These are phyloP conservation scores for Trypanosoma platydactyli DNA, from an alignment of 208 protist genomes.

Conservation along the genomic window DNA sequence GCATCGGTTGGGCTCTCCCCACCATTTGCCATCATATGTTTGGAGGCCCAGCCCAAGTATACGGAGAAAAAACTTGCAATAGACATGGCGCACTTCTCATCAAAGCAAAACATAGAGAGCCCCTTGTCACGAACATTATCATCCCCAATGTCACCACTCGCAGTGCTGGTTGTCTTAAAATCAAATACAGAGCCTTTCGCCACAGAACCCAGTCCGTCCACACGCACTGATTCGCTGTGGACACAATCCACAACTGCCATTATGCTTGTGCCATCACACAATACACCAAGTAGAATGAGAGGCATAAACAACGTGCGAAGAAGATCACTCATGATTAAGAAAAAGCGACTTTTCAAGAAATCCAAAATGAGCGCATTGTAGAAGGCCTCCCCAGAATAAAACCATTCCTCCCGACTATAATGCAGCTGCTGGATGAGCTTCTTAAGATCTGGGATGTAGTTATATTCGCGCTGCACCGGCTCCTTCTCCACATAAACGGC, in stretches of 20 bases:
- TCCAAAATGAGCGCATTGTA: slow-evolving; percentile 45
- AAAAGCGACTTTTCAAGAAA: slow-evolving; percentile 58
- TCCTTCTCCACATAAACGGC: slow-evolving; percentile 42
- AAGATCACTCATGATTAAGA: slow-evolving; percentile 43
- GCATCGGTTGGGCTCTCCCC: neutral
- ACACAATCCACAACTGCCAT: slow-evolving; percentile 43
- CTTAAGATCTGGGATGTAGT: slow-evolving; percentile 52
- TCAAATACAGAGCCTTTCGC: slow-evolving; percentile 44
- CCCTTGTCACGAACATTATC: neutral
- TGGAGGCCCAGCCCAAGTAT: slow-evolving; percentile 14
- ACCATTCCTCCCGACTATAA: slow-evolving; percentile 58
- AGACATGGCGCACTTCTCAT: slow-evolving; percentile 25
- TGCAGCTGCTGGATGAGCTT: slow-evolving; percentile 49
- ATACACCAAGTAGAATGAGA: slow-evolving; percentile 49
- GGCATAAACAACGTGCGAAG: slow-evolving; percentile 51
- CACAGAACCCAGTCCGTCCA: slow-evolving; percentile 81
- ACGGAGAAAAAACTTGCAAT: slow-evolving; percentile 32
- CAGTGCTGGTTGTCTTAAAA: neutral
- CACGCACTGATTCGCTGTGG: slow-evolving; percentile 42
- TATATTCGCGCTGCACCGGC: slow-evolving; percentile 70
- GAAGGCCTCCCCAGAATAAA: slow-evolving; percentile 59
- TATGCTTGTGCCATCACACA: slow-evolving; percentile 59
- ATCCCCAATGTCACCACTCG: neutral
- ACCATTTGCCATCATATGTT: slow-evolving; percentile 6
- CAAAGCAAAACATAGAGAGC: neutral